A percentile compares a stretch with the other conserved stretches of the same genome.
These are phyloP conservation scores for Patellifolia procumbens DNA, from an alignment of 179 eudicot genomes.

Conservation along the genomic window DNA sequence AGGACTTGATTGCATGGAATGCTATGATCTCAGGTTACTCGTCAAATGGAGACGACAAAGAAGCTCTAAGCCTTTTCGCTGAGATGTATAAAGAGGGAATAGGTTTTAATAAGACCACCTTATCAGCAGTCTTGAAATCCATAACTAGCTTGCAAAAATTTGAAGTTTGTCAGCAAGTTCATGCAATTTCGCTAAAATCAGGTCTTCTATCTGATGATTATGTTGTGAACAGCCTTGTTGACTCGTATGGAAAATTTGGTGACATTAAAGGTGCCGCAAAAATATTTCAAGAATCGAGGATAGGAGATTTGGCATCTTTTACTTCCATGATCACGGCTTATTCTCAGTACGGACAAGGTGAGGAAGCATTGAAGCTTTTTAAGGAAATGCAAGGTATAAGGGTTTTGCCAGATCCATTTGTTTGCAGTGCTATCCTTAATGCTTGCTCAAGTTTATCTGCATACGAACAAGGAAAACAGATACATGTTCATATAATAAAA, in stretches of 20 bases:
- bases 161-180: conserved; percentile 55
- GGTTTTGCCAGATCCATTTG: conserved; percentile 64
- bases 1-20: conserved; percentile 65
- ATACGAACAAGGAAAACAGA: conserved; percentile 84
- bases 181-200: conserved; percentile 53
- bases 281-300: conserved; percentile 54
- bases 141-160: conserved; percentile 48
- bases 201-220: conserved; percentile 54
- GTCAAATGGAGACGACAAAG: conserved; percentile 43
- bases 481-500: conserved; percentile 69
- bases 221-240: conserved; percentile 62
- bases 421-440: conserved; percentile 68
- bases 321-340: conserved; percentile 75
- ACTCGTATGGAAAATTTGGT: conserved; percentile 64
- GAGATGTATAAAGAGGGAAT: conserved; percentile 45
- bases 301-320: conserved; percentile 61
- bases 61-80: conserved; percentile 47
- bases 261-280: conserved; percentile 45
- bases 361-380: conserved; percentile 72
- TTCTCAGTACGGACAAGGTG: conserved; percentile 76
- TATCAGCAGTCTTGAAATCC: conserved; percentile 60
- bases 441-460: conserved; percentile 79
- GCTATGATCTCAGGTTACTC: conserved; percentile 72
- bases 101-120: conserved; percentile 61
- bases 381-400: conserved; percentile 47